Base-by-base conservation (phyloP, 805 yeast species). In the Diddensiella santjacobensis region DNA sequence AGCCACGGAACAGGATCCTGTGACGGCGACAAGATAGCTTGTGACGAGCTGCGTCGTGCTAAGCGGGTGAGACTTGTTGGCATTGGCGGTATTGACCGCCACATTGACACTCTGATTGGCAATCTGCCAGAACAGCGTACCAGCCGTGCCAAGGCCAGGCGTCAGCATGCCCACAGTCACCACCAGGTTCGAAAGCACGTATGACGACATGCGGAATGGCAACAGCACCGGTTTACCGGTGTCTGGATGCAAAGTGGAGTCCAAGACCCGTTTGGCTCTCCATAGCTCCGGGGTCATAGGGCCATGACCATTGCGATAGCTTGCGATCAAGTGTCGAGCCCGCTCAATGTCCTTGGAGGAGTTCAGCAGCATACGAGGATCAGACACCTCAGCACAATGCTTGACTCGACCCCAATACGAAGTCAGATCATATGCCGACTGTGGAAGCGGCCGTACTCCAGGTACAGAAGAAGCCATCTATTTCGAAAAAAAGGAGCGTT, bases 101-200 rank as follows among this genome's bases (percentile, higher is more conserved):
- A 93, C 99, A 62, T 93, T 93, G 55, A 93, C 75, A 19, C 96
- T 87, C 70, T 93, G 99, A 70, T 93, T 93, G 18, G 97, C 95
- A 65, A 93, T 80, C 70, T 93, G 99, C 99, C 99, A 93, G 69
- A 93, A 91, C 19, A 89, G 64, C 0, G 98, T 91, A 33, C 99
- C 99, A 0, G 77, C 80, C 6, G 89, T 81, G 6, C 96, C 95
- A 62, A 93, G 67, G 48, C 86, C 85, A 4, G 99, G 99, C 1
- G 97, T 91, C 56, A 93, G 77, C 99, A 93, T 93, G 56, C 99
- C 99, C 2, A 85, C 91, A 3, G 98, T 91, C 43, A 93, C 98
- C 19, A 91, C 91, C 67, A 93, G 70, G 66, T 93, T 93, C 8
- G 96, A 87, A 46, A 93, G 71, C 15, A 93, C 99, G 71, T 93